Evolutionary conservation across 495 filamentous ascomycete genomes (phyloP), one percentile per base, ranked within the genome.

Genomic region (Podospora anserina): DNA sequence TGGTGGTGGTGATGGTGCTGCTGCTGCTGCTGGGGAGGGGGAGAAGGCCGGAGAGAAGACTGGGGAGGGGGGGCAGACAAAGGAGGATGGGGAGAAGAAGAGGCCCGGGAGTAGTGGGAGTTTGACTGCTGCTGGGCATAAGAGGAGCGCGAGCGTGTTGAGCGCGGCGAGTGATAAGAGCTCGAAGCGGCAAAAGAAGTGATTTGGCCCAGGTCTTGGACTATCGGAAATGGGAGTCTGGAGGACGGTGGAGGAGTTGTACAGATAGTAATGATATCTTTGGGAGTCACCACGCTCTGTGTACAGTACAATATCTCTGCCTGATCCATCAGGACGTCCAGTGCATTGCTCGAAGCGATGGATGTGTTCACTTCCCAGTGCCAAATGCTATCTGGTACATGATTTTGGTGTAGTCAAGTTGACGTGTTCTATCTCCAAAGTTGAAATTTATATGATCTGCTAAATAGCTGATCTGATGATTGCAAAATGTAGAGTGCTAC

Each of bases 61-160:
- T 4, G 62, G n/a, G 67, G 54, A 56, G 30, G 44, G 26, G 11
- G 56, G 20, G 7, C 56, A 59, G 28, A 19, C 39, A 19, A 28
- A 20, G 27, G 62, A 64, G 15, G 34, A 30, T 0, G 19, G 39
- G 9, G 64, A 49, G 63, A 53, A 60, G 53, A 66, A 32, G n/a
- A 69, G 75, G 26, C 74, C 75, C 0, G 74, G 71, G 5, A 79
- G 77, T 65, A 80, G 78, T 57, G 69, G 71, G 18, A 63, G 65
- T 13, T 49, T 49, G 28, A 13, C 61, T 11, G 27, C n/a, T n/a
- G 68, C 80, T 13, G 39, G 39, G 13, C 87, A 88, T 63, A 94
- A 94, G 81, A 82, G 91, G 57, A 92, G 90, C 68, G 90, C 89
- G 9, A 93, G 90, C 77, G 91, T 91, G 65, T 71, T 93, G 32